Evolutionary conservation across 352 stramenopile species (phyloP).

Genomic region (Pythium angustatum): DNA sequence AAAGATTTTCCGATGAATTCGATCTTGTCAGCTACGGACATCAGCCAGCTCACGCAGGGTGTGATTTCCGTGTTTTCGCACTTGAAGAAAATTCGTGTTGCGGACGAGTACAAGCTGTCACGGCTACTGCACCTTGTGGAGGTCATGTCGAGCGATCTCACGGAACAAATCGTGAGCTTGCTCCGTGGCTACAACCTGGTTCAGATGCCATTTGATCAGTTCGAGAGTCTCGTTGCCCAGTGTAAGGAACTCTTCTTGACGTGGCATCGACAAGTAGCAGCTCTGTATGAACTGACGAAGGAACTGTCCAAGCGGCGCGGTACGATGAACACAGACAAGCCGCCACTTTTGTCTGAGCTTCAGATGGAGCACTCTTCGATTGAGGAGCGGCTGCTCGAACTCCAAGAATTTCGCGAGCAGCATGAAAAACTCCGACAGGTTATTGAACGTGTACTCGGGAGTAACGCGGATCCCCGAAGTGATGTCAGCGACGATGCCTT

Average conservation of each 20-base stretch:
- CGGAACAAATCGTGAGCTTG: slow-evolving; percentile 78
- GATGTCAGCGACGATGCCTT: slow-evolving; percentile 83
- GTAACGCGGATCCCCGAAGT: slow-evolving; percentile 42
- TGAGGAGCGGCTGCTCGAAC: slow-evolving; percentile 84
- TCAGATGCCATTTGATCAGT: slow-evolving; percentile 83
- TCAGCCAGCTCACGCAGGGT: slow-evolving; percentile 80
- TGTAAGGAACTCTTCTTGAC: slow-evolving; percentile 87
- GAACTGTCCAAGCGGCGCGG: slow-evolving; percentile 85
- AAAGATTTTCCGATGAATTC: slow-evolving; percentile 93
- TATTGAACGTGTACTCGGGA: slow-evolving; percentile 83
- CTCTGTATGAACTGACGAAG: slow-evolving; percentile 87
- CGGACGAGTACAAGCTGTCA: slow-evolving; percentile 87
- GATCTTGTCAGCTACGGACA: slow-evolving; percentile 88
- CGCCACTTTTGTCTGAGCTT: slow-evolving; percentile 74
- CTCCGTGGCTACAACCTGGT: slow-evolving; percentile 84
- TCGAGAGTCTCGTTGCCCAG: slow-evolving; percentile 69
- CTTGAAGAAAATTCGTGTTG: slow-evolving; percentile 89
- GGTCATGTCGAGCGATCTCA: slow-evolving; percentile 86
- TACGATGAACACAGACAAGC: slow-evolving; percentile 82
- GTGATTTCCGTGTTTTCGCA: slow-evolving; percentile 85
- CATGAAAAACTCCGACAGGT: slow-evolving; percentile 91
- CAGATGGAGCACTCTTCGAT: slow-evolving; percentile 86
- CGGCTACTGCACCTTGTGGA: slow-evolving; percentile 81
- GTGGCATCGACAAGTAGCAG: slow-evolving; percentile 80
- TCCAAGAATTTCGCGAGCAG: slow-evolving; percentile 90